These are phyloP conservation scores for Cadophora malorum DNA, from an alignment of 2,329 filamentous ascomycete genomes.

Conservation along the genomic window DNA sequence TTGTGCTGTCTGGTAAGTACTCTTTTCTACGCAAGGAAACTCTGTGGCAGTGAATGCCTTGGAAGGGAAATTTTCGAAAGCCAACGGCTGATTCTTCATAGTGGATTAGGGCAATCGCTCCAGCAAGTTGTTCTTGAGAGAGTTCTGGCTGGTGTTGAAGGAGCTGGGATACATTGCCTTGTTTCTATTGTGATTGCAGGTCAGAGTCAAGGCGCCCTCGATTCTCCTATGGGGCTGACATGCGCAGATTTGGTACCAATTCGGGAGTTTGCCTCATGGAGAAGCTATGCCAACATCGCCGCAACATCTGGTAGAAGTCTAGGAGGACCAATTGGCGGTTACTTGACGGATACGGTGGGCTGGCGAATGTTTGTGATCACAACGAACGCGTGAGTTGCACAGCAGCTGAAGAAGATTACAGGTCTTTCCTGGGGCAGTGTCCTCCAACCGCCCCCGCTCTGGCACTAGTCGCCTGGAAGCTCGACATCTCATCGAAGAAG, in stretches of 20 bases:
- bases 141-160: constrained; percentile 58
- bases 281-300: constrained; percentile 59
- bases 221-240: background rate
- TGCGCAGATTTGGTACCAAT: constrained; percentile 56
- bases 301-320: constrained; percentile 58
- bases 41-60: too few relatives aligned
- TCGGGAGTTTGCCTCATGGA: constrained; percentile 59
- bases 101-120: constrained; percentile 55
- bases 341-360: constrained; percentile 64
- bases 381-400: background rate
- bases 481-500: constrained; percentile 28
- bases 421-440: constrained; percentile 63
- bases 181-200: constrained; percentile 59
- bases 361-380: constrained; percentile 63
- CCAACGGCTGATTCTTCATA: background rate
- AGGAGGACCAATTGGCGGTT: constrained; percentile 63
- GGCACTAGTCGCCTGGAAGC: constrained; percentile 45
- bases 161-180: constrained; percentile 56
- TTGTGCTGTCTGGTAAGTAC: constrained; percentile 49
- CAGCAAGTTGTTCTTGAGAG: constrained; percentile 57
- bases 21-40: too few relatives aligned
- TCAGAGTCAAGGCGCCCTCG: constrained; percentile 34
- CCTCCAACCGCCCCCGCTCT: constrained; percentile 61
- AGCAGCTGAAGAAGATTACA: background rate
- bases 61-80: too few relatives aligned